A percentile compares a stretch with the other conserved stretches of the same genome.
phyloP scores from a whole-genome alignment of 2,329 filamentous ascomycete species.

The Chlorencoelia australis region DNA sequence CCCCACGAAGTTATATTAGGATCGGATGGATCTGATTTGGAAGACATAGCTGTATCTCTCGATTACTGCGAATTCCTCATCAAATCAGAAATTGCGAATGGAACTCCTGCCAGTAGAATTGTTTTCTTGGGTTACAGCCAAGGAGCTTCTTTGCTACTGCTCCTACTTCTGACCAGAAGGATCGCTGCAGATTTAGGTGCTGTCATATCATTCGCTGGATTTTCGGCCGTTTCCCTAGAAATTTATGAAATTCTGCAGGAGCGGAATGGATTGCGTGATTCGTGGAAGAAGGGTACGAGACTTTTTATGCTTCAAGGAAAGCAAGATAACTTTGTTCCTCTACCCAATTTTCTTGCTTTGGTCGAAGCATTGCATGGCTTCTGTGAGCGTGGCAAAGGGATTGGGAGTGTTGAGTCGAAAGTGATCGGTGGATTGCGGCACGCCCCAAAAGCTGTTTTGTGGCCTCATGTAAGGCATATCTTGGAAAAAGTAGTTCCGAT shows the following conservation, averaged over 20 bases:
- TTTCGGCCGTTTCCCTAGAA: slow-evolving; percentile 6
- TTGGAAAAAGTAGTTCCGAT: slow-evolving; percentile 4
- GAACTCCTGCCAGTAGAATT: slow-evolving; percentile 5
- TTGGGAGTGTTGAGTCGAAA: slow-evolving; percentile 7
- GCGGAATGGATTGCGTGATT: slow-evolving; percentile 1
- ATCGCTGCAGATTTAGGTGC: slow-evolving; percentile 6
- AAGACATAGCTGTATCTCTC: slow-evolving; percentile 9
- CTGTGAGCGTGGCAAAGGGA: slow-evolving; percentile 5
- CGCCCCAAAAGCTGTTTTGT: slow-evolving; percentile 4
- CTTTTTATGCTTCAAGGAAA: slow-evolving; percentile 11
- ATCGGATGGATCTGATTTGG: slow-evolving; percentile 2
- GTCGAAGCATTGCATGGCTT: slow-evolving; percentile 3
- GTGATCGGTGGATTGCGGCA: slow-evolving; percentile 5
- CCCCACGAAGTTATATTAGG: slow-evolving; percentile 3
- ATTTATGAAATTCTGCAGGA: slow-evolving; percentile 7
- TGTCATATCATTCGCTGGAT: slow-evolving; percentile 7
- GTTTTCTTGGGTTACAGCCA: slow-evolving; percentile 12
- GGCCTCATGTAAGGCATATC: slow-evolving; percentile 7
- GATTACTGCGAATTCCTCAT: slow-evolving; percentile 10
- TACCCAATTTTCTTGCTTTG: slow-evolving; percentile 5
- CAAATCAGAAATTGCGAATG: slow-evolving; percentile 3
- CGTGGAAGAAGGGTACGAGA: slow-evolving; percentile 8
- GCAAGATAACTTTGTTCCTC: slow-evolving; percentile 7
- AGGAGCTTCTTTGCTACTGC: slow-evolving; percentile 6
- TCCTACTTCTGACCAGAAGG: slow-evolving; percentile 8